Conservation (phyloP, 768 basidiomycete species). For the Rhodotorula sphaerocarpa region DNA sequence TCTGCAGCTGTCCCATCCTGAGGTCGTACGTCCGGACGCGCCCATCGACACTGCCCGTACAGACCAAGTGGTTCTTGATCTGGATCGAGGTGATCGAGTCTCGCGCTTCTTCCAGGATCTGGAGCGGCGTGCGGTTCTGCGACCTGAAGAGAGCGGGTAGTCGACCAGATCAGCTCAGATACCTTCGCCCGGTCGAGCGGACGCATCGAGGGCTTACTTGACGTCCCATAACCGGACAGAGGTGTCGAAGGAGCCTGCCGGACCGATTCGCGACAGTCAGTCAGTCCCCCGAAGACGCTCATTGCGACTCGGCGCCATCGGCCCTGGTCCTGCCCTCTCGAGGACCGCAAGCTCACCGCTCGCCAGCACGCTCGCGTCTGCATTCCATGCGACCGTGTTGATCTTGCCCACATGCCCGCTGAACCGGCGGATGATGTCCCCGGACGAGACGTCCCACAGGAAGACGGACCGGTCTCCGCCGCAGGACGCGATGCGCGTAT, state of each 20-base stretch:
- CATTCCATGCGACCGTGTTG: constrained; percentile 79
- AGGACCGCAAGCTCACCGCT: constrained; percentile 63
- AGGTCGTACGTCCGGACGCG: constrained; percentile 88
- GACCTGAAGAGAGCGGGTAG: constrained; percentile 52
- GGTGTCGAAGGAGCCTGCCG: constrained; percentile 83
- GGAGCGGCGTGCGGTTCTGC: constrained; percentile 75
- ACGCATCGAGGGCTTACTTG: no score
- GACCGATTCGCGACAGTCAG: no score
- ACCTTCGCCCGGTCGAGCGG: no score
- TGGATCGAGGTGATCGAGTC: constrained; percentile 76
- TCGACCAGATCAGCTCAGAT: no score
- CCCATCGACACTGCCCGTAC: constrained; percentile 83
- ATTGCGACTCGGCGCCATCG: no score
- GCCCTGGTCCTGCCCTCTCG: background rate
- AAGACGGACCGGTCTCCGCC: constrained; percentile 91
- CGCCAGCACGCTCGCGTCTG: constrained; percentile 74
- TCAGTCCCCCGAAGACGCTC: no score
- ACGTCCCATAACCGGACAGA: constrained; percentile 88
- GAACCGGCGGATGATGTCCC: constrained; percentile 70
- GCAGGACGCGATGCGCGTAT: constrained; percentile 83
- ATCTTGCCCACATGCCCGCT: constrained; percentile 86
- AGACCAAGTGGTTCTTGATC: constrained; percentile 56
- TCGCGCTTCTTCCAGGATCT: constrained; percentile 75
- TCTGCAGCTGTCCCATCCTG: constrained; percentile 77
- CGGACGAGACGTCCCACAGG: constrained; percentile 89